Evolutionary conservation across 2,329 filamentous ascomycete genomes (phyloP).

Genomic region (Monilinia aucupariae): DNA sequence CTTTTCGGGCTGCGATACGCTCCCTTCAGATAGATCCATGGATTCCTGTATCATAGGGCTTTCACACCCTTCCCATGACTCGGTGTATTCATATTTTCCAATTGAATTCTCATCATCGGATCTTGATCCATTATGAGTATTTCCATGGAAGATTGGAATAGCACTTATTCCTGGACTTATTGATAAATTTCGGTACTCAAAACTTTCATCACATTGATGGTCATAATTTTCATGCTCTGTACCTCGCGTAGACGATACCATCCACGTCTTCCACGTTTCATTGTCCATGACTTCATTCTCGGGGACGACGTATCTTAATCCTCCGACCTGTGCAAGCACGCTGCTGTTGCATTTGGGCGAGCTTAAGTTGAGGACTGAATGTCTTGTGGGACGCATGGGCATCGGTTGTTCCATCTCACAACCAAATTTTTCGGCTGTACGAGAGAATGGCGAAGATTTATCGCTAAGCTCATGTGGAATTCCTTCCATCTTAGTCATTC

Average conservation of each 20-base stretch:
- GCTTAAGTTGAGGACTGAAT: conserved; percentile 23
- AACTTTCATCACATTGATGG: background rate
- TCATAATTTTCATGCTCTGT: background rate
- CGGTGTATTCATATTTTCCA: background rate
- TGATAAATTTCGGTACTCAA: background rate
- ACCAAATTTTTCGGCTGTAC: background rate
- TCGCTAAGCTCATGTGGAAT: background rate
- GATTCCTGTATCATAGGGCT: background rate
- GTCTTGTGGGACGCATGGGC: background rate
- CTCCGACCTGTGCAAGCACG: conserved; percentile 28
- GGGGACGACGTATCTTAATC: conserved; percentile 18
- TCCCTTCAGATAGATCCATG: background rate
- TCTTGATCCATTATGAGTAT: no score
- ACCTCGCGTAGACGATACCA: conserved; percentile 13
- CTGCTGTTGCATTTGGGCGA: conserved; percentile 26
- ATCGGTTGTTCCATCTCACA: conserved; percentile 9
- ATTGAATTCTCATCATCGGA: background rate
- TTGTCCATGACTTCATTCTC: conserved; percentile 29
- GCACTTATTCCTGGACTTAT: conserved; percentile 30
- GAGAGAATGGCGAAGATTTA: background rate
- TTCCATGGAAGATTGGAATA: background rate
- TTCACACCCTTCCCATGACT: background rate
- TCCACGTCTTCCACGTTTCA: conserved; percentile 32
- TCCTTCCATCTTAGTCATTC: background rate
- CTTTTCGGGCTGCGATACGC: background rate